A percentile compares a stretch with the other conserved stretches of the same genome.
phyloP scores from a whole-genome alignment of 2,329 filamentous ascomycete species.

The Chlorencoelia australis region DNA sequence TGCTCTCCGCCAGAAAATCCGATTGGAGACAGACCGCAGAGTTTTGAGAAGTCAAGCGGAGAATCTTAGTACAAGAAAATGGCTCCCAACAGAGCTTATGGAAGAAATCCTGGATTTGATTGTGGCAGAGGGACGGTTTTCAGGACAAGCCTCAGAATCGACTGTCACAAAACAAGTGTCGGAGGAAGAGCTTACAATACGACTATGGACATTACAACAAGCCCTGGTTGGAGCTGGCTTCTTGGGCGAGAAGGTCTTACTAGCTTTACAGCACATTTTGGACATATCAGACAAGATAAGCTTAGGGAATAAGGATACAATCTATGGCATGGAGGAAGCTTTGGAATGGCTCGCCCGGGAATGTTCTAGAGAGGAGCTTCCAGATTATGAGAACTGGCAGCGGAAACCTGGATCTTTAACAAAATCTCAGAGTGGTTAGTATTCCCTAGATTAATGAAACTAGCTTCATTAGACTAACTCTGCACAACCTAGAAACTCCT shows the following conservation, averaged over 20 bases:
- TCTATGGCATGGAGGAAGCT: constrained; percentile 82
- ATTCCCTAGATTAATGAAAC: constrained; percentile 1
- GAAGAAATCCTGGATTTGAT: constrained; percentile 68
- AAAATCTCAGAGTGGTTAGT: constrained; percentile 25
- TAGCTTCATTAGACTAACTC: constrained; percentile 6
- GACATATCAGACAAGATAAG: constrained; percentile 55
- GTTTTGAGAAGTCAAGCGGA: constrained; percentile 72
- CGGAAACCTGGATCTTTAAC: constrained; percentile 15
- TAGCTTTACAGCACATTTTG: constrained; percentile 56
- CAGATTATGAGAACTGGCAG: constrained; percentile 52
- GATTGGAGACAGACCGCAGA: constrained; percentile 77
- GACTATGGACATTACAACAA: constrained; percentile 76
- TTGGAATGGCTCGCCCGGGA: constrained; percentile 85
- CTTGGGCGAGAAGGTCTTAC: constrained; percentile 48
- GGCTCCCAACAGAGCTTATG: constrained; percentile 72
- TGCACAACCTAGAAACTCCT: constrained; percentile 21
- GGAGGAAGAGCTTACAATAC: constrained; percentile 70
- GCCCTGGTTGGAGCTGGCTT: constrained; percentile 63
- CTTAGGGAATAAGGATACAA: constrained; percentile 47
- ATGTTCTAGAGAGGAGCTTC: constrained; percentile 57
- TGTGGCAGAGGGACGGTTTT: constrained; percentile 52
- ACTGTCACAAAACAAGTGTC: constrained; percentile 41
- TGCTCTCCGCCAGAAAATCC: constrained; percentile 62
- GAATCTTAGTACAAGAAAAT: constrained; percentile 60
- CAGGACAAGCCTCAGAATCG: constrained; percentile 25